phyloP scores from a whole-genome alignment of 179 eudicot species.

The Beta corolliflora region DNA sequence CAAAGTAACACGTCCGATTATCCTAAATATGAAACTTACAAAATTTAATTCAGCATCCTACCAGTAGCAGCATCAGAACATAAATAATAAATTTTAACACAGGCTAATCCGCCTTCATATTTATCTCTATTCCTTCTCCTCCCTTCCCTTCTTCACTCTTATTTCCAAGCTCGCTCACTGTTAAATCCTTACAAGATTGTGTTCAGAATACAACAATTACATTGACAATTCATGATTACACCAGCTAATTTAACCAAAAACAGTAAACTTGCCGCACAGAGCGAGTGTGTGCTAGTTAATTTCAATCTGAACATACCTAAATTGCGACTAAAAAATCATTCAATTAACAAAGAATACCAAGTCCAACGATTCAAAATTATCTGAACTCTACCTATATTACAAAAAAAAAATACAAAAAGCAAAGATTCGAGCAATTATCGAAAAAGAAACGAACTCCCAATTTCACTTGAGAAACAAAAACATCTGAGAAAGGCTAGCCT shows the following conservation, averaged over 20 bases:
- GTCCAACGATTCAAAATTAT: background rate
- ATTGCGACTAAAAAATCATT: background rate
- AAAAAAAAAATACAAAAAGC: background rate
- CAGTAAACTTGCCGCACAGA: background rate
- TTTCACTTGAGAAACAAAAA: background rate
- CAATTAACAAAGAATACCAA: background rate
- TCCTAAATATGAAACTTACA: too few species aligned
- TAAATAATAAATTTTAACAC: too few species aligned
- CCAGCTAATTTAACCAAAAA: background rate
- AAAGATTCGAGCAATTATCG: background rate
- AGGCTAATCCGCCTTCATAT: background rate
- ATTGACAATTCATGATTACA: background rate
- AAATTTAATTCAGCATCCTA: too few species aligned
- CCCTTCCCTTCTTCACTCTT: background rate
- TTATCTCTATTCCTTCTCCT: background rate
- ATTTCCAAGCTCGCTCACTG: background rate
- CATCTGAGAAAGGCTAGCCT: background rate
- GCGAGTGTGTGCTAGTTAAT: too few species aligned
- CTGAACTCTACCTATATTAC: background rate
- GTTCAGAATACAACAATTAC: background rate
- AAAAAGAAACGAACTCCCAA: conserved; percentile 5
- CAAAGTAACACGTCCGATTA: too few species aligned
- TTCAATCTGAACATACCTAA: background rate
- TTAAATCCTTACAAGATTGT: background rate
- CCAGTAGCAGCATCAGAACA: too few species aligned